Percentiles rank a stretch among this genome's conserved stretches.
phyloP scores from a whole-genome alignment of 441 rosid species.

The Cnidoscolus chayamansa region DNA sequence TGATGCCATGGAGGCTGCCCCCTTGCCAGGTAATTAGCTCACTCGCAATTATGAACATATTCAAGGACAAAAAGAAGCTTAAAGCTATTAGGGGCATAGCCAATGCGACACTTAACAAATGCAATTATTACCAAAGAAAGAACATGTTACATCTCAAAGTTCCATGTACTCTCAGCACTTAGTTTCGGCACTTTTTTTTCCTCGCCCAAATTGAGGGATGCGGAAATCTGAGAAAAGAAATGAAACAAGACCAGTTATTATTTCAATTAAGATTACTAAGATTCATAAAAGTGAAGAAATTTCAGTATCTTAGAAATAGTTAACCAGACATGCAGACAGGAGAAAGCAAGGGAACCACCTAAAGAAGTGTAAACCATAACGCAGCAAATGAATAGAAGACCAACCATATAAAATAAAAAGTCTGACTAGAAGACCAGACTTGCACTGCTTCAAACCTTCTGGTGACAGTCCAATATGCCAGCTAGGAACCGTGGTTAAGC shows the following conservation, averaged over 20 bases:
- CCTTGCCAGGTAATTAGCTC: slow-evolving; percentile 18
- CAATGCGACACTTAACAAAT: slow-evolving; percentile 10
- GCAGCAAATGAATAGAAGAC: background rate
- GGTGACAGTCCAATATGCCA: background rate
- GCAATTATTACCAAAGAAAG: slow-evolving; percentile 14
- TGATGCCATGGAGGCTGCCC: slow-evolving; percentile 17
- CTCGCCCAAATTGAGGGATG: slow-evolving; percentile 60
- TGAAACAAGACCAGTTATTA: background rate
- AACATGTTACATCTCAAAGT: slow-evolving; percentile 46
- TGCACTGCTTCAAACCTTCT: background rate
- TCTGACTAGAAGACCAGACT: background rate
- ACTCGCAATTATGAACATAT: slow-evolving; percentile 5
- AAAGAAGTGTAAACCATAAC: background rate
- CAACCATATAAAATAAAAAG: background rate
- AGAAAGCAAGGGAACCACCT: background rate
- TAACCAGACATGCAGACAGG: slow-evolving; percentile 4
- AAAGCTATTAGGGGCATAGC: slow-evolving; percentile 10
- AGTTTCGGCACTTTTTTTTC: slow-evolving; percentile 58
- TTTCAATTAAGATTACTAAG: slow-evolving; percentile 1
- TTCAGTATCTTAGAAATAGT: background rate
- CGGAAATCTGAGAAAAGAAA: slow-evolving; percentile 42
- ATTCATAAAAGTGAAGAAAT: background rate
- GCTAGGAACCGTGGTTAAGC: background rate
- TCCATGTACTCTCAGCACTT: slow-evolving; percentile 66
- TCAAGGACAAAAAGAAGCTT: slow-evolving; percentile 13